Evolutionary conservation across 108 stramenopile genomes (phyloP).

Genomic region (Skeletonema marinoi): DNA sequence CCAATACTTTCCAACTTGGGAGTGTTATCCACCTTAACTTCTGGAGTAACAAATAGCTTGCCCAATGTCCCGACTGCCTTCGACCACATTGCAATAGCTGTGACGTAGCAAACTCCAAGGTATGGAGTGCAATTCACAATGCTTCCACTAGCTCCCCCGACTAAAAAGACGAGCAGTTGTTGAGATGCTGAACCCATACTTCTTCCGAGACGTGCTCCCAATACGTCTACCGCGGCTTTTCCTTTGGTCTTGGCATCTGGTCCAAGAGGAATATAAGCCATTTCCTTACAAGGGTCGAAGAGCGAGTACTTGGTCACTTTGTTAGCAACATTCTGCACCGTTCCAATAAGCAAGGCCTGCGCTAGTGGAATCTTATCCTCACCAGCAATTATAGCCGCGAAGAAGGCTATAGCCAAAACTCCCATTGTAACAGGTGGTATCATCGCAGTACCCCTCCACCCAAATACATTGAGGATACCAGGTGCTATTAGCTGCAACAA

Average conservation of each 20-base stretch:
- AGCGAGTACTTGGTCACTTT: slow-evolving; percentile 54
- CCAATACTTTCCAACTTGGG: slow-evolving; percentile 41
- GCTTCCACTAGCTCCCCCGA: slow-evolving; percentile 40
- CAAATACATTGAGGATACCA: slow-evolving; percentile 43
- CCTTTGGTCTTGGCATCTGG: slow-evolving; percentile 54
- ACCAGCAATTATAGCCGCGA: slow-evolving; percentile 29
- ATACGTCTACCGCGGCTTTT: slow-evolving; percentile 51
- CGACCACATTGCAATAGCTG: slow-evolving; percentile 42
- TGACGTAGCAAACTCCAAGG: slow-evolving; percentile 38
- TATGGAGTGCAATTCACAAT: slow-evolving; percentile 50
- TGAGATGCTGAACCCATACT: slow-evolving; percentile 48
- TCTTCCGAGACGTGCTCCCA: slow-evolving; percentile 50
- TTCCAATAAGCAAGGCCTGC: slow-evolving; percentile 49
- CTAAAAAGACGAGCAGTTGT: slow-evolving; percentile 41
- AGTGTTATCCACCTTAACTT: slow-evolving; percentile 35
- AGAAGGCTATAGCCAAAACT: slow-evolving; percentile 40
- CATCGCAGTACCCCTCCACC: slow-evolving; percentile 52
- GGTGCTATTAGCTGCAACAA: slow-evolving; percentile 50
- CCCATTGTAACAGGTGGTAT: slow-evolving; percentile 51
- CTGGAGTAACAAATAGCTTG: slow-evolving; percentile 35
- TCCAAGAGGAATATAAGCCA: slow-evolving; percentile 52
- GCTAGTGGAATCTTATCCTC: slow-evolving; percentile 39
- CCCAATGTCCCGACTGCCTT: slow-evolving; percentile 41
- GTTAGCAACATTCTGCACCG: slow-evolving; percentile 51
- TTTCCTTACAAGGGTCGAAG: slow-evolving; percentile 57